These are phyloP conservation scores for Didymella exigua DNA, from an alignment of 2,329 filamentous ascomycete genomes.

Conservation along the genomic window DNA sequence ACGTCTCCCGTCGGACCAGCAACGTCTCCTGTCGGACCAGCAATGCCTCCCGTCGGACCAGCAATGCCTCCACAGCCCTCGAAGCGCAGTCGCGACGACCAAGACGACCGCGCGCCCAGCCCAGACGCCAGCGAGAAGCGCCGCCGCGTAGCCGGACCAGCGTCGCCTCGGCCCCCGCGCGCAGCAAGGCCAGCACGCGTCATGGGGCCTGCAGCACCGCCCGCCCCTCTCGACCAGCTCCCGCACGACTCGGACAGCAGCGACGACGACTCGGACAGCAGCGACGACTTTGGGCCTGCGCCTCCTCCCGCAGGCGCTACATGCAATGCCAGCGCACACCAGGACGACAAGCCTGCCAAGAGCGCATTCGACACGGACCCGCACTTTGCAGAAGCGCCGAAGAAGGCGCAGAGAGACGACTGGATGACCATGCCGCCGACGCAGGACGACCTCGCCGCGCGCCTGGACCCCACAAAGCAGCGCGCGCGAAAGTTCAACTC, in stretches of 20 bases:
- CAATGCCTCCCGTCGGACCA: conserved; percentile 71
- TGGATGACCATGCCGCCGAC: conserved; percentile 60
- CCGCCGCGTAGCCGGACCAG: conserved; percentile 60
- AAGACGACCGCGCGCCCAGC: conserved; percentile 48
- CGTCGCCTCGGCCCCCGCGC: conserved; percentile 50
- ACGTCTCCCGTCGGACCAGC: not conserved
- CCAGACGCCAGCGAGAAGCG: conserved; percentile 56
- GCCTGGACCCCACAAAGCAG: conserved; percentile 83
- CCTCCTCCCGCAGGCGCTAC: conserved; percentile 44
- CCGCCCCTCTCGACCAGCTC: conserved; percentile 55
- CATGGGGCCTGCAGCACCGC: conserved; percentile 61
- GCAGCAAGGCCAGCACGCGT: conserved; percentile 44
- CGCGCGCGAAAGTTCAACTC: conserved; percentile 83
- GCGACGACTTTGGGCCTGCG: conserved; percentile 55
- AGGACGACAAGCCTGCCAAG: conserved; percentile 11
- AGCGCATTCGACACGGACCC: conserved; percentile 45
- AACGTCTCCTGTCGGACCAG: conserved; percentile 28
- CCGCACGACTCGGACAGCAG: conserved; percentile 51
- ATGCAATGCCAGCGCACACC: conserved; percentile 18
- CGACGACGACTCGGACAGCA: conserved; percentile 45
- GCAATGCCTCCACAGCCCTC: conserved; percentile 69
- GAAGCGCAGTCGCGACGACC: conserved; percentile 57
- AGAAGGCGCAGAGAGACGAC: conserved; percentile 72
- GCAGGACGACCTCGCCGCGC: conserved; percentile 58
- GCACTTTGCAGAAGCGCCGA: conserved; percentile 35